Evolutionary conservation across 805 yeast species (phyloP), one percentile per base, ranked within the genome.

Genomic region (Candida alai): DNA sequence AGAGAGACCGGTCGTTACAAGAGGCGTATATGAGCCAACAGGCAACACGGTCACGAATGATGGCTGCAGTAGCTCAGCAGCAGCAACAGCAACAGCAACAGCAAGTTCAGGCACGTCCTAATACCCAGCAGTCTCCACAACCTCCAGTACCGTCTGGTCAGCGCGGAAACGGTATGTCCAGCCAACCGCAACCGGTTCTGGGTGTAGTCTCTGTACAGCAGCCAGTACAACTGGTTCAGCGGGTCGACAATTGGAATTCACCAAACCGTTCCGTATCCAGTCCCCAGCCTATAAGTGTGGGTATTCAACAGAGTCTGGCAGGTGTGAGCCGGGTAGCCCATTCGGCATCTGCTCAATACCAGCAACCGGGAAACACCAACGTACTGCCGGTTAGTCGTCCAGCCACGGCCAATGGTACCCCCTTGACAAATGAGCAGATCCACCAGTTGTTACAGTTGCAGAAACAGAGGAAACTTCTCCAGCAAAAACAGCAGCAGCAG

Each of bases 1-100:
- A 90, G 44, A 70, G 95, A 38, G 97, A 90, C 49, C 81, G 80
- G 54, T 81, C 93, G 0, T 72, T 84, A 13, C 87, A 88, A 43
- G 94, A 86, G 44, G 84, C 80, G 2, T 77, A 76, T 55, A 58
- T 76, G 35, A 63, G 62, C 39, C 68, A 70, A 54, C 65, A 68
- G 49, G 63, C 67, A 5, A 60, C 72, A 2, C 49, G 70, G 30
- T 49, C 60, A 9, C 50, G 67, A 39, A 63, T 65, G 70, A 53
- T 59, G 56, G 64, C 65, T 13, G 67, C 72, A 3, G 66, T 62
- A 9, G 60, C 62, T 9, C 69, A 60, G 41, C 68, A 54, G 28
- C 55, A 53, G 32, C 47, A 51, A 22, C 54, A 46, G 28, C 17
- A 17, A 10, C 28, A 32, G 18, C 31, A 30, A 25, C 37, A 30